Evolutionary conservation across 2,329 filamentous ascomycete species (phyloP).

Genomic region (Pleurostoma richardsiae): DNA sequence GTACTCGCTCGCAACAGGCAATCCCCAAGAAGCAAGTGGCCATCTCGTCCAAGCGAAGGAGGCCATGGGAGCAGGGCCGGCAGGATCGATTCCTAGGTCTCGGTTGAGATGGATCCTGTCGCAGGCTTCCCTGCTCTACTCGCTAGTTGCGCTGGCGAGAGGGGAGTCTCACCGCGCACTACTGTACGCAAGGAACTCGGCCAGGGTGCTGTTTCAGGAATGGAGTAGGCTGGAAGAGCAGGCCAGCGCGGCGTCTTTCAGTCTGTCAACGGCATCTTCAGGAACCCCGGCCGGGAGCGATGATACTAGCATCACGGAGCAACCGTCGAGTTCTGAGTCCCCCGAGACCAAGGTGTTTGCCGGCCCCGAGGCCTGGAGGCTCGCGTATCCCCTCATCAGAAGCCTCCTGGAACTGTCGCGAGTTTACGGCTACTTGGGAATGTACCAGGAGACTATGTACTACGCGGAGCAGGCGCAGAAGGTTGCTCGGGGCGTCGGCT

Average conservation of each 20-base stretch:
- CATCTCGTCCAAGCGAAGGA: conserved; percentile 34
- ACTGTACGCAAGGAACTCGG: conserved; percentile 48
- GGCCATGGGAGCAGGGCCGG: conserved; percentile 19
- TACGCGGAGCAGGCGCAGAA: conserved; percentile 81
- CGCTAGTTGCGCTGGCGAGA: conserved; percentile 57
- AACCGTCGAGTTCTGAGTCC: conserved; percentile 18
- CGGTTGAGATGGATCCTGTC: conserved; percentile 46
- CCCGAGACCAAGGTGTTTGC: conserved; percentile 22
- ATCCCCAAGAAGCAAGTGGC: conserved; percentile 53
- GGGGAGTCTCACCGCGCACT: conserved; percentile 57
- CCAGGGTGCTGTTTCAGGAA: conserved; percentile 50
- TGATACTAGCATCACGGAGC: conserved; percentile 14
- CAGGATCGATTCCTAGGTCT: conserved; percentile 11
- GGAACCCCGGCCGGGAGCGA: conserved; percentile 2
- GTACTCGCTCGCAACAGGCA: conserved; percentile 64
- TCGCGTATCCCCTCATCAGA: conserved; percentile 69
- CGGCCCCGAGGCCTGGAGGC: conserved; percentile 71
- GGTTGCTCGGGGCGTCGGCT: conserved; percentile 64
- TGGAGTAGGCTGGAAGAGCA: conserved; percentile 47
- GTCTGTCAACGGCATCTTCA: conserved; percentile 2
- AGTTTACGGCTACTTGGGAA: conserved; percentile 77
- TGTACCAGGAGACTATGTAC: conserved; percentile 83
- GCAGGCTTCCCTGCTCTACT: conserved; percentile 59
- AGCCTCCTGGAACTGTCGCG: conserved; percentile 69
- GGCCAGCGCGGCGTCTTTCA: conserved; percentile 22